Evolutionary conservation across 2,329 filamentous ascomycete genomes (phyloP), one percentile per base, ranked within the genome.

Genomic region (Colletotrichum sp.): DNA sequence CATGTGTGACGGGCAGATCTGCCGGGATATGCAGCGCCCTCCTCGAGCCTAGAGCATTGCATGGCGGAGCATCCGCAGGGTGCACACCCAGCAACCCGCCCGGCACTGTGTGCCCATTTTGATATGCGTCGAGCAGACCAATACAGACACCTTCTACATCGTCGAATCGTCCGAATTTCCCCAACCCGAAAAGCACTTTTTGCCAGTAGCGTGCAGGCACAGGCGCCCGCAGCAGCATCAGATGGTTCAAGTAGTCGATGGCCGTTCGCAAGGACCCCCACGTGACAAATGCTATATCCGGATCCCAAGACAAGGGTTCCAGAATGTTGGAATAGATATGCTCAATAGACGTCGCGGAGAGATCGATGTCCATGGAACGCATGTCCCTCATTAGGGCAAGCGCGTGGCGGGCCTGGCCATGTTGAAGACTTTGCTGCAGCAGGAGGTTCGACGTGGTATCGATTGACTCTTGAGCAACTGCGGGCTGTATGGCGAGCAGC

Each of bases 121-220:
- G 78, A 77, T 88, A 87, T 55, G 86, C 76, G 21, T 86, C 80
- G 12, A 88, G 82, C 64, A 91, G 79, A 62, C 88, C 85, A 16
- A 87, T 77, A 15, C 84, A 84, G 4, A 90, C 75, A 49, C 83
- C 83, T 67, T 89, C 86, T 5, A 91, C 79, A n/a, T 89, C 87
- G 4, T 84, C 80, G 13, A 90, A 80, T 16, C 85, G 86, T 13
- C 85, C 84, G n/a, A 84, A 80, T 3, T 86, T 85, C 4, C 88
- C 86, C 5, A 90, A 84, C 55, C 83, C 84, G 55, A 84, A 85
- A 13, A 91, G 77, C 0, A 90, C 77, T 5, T 84, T 84, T 72
- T 83, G 84, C 88, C 89, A 90, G 44, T 82, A 84, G 13, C 77
- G 77, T 6, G 82, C 75, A n/a, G 84, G 84, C 34, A 87, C 81